Base-by-base conservation (phyloP, 345 rosid genomes). In the Arabis hirsuta region DNA sequence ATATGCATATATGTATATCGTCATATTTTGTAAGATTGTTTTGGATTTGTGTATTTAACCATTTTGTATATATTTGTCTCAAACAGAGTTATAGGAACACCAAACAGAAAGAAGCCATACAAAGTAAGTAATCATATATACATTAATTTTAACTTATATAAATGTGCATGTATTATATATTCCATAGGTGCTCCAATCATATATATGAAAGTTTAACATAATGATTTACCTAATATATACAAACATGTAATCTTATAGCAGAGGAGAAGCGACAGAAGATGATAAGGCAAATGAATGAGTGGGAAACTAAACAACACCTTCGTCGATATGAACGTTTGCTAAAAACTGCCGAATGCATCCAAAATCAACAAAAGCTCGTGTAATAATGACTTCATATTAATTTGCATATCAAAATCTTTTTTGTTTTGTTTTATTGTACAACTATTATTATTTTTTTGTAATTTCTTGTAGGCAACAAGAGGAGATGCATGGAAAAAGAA, bases 51-150 rank as follows among this genome's bases (percentile, higher is more conserved):
- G 13, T 68, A 45, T 31, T 55, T n/a, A 68, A 43, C 8, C 4
- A 65, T 4, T 48, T 12, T 16, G 9, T 4, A 27, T 42, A 0
- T 45, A 0, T 45, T 56, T 45, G 46, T 9, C 36, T 45, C 32
- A 11, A 36, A 36, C 10, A 69, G 65, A 24, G 22, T 47, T 58
- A 69, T n/a, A 58, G 73, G 32, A 58, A 0, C 39, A 7, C 0
- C 2, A 47, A 14, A 4, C 0, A 16, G 3, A 5, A 36, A 69
- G 16, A 36, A 20, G 7, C 5, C 0, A 11, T 0, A 27, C 4
- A 47, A 69, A 66, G 66, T 69, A 47, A 36, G 57, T 45, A 67
- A 68, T 32, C 4, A 12, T 9, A 3, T 54, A 10, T 19, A 54
- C 32, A 54, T 31, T 46, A 7, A n/a, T 4, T 65, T 50, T 22